A percentile compares a stretch with the other conserved stretches of the same genome.
phyloP scores from a whole-genome alignment of 371 early-diverging fungal genomes.

The Sporodiniella umbellata region DNA sequence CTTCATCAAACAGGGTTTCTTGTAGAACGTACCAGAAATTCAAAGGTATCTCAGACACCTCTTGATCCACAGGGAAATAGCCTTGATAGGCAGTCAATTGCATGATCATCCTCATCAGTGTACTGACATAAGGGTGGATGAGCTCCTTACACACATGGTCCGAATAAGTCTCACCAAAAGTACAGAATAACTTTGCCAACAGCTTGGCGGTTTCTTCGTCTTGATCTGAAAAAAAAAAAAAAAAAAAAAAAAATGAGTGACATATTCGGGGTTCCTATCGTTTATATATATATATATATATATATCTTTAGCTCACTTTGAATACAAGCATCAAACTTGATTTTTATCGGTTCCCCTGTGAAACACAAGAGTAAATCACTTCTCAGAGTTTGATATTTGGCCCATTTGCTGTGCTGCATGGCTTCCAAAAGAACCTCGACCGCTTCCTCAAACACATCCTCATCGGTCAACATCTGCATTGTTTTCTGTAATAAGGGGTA shows the following conservation, averaged over 20 bases:
- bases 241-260: no score
- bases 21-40: conserved; percentile 75
- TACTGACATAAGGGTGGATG: conserved; percentile 39
- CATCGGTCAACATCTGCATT: conserved; percentile 38
- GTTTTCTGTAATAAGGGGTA: conserved; percentile 44
- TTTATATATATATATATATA: no score
- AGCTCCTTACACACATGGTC: conserved; percentile 55
- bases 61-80: conserved; percentile 68
- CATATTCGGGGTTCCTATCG: no score
- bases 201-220: conserved; percentile 55
- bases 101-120: conserved; percentile 63
- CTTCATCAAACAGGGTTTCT: conserved; percentile 57
- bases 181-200: conserved; percentile 58
- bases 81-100: conserved; percentile 70
- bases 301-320: no score
- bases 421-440: conserved; percentile 54
- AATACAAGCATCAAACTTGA: conserved; percentile 43
- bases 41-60: conserved; percentile 66
- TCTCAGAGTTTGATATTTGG: conserved; percentile 40
- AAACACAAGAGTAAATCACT: conserved; percentile 54
- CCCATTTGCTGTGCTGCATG: conserved; percentile 42
- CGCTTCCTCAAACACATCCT: conserved; percentile 45
- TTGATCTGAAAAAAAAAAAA: no score
- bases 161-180: conserved; percentile 71
- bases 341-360: conserved; percentile 49